Base-by-base conservation (phyloP, 2,329 filamentous ascomycete species). In the Colletotrichum tropicicola region DNA sequence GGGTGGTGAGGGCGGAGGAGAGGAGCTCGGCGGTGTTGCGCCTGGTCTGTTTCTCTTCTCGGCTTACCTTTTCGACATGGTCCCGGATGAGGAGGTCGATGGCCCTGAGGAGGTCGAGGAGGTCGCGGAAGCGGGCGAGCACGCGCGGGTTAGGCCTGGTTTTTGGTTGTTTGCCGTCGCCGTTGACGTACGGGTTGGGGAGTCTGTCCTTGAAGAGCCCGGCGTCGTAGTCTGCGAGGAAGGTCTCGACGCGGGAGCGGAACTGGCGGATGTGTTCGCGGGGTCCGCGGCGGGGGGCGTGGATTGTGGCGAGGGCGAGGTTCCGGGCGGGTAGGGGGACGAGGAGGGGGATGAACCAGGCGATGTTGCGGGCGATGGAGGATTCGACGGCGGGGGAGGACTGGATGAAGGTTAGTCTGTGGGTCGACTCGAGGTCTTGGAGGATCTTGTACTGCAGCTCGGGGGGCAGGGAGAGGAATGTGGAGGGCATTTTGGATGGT, bases 241-340 rank as follows among this genome's bases (percentile, higher is more conserved):
- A 49, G 4, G 17, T 21, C 44, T 28, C 6, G n/a, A 58, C 45
- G 21, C 54, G 54, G n/a, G 21, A 10, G 44, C 54, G 43, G 41
- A 58, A 49, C 43, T 58, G 54, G 21, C 54, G 27, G 54, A 49
- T 30, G 21, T 58, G 54, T 21, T 58, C 54, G 28, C 45, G 21
- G 3, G 5, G 13, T 19, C 44, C 54, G 41, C 44, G 43, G 19
- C 25, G 15, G 21, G 54, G 54, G 28, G 41, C 53, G 53, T 37
- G 43, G 15, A 47, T 25, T 10, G 35, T 27, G 19, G 54, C 43
- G 12, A 49, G 7, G 9, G 30, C 43, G 30, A 28, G 13, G n/a
- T 48, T 49, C 8, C 53, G 28, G 32, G 13, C 32, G 7, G 19
- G 10, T 13, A 17, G 28, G 19, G 19, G 30, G 8, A 48, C 13